phyloP scores from a whole-genome alignment of 225 moss, liverwort and hornwort genomes.

The Physcomitrium patens region DNA sequence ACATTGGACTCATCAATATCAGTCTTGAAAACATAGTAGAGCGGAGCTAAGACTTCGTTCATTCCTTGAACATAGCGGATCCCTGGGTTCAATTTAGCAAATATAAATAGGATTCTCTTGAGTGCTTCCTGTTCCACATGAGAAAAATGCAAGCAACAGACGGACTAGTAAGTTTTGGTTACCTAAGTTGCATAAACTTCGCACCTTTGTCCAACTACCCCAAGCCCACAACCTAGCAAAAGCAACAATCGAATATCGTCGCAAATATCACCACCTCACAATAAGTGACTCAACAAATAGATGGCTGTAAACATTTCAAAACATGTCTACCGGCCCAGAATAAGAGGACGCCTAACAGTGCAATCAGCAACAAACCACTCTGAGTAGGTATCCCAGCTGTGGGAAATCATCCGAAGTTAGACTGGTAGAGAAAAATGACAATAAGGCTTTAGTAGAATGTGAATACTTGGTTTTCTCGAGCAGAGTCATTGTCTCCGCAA shows the following conservation, averaged over 20 bases:
- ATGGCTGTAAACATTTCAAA: not conserved
- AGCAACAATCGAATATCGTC: not conserved
- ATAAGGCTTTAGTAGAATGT: not conserved
- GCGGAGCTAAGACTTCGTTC: conserved; percentile 97
- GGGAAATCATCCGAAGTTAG: not conserved
- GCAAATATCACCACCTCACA: not conserved
- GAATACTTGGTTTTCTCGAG: conserved; percentile 79
- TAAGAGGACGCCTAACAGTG: not conserved
- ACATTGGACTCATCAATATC: conserved; percentile 83
- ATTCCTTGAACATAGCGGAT: conserved; percentile 99
- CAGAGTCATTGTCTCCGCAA: conserved; percentile 70
- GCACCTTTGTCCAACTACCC: conserved; percentile 2
- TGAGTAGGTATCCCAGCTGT: not conserved
- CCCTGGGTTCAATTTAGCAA: conserved; percentile 98
- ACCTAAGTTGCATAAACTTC: conserved; percentile 1
- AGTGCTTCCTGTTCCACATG: conserved; percentile 72
- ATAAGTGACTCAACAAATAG: conserved; percentile 3
- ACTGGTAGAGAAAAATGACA: conserved; percentile 5
- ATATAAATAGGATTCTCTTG: conserved; percentile 92
- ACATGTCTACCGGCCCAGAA: not conserved
- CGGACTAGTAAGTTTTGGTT: conserved; percentile 3
- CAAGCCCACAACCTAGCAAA: conserved; percentile 11
- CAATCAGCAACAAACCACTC: conserved; percentile 7
- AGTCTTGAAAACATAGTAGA: conserved; percentile 93
- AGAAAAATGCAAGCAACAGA: conserved; percentile 29